A percentile compares a stretch with the other conserved stretches of the same genome.
Conservation (phyloP, 768 basidiomycete genomes). For the Gymnopilus junonius region DNA sequence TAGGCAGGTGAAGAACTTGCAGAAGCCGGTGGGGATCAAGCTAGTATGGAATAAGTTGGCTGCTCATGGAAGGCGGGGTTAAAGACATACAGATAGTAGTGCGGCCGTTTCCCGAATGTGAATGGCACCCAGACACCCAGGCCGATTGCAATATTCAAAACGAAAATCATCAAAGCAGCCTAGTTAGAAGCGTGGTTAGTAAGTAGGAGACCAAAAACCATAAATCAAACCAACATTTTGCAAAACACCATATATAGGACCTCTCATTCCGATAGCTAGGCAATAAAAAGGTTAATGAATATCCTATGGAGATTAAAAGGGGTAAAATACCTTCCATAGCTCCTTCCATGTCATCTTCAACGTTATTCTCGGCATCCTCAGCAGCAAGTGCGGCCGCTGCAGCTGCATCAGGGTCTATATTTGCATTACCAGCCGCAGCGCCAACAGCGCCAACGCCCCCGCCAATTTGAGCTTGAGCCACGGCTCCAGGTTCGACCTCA, state of each 20-base stretch:
- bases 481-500: conserved; percentile 36
- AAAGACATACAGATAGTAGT: conserved; percentile 69
- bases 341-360: conserved; percentile 94
- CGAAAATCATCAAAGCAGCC: conserved; percentile 88
- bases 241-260: conserved; percentile 78
- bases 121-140: conserved; percentile 86
- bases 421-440: conserved; percentile 19
- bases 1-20: conserved; percentile 77
- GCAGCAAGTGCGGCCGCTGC: conserved; percentile 36
- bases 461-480: conserved; percentile 28
- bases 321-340: conserved; percentile 76
- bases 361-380: conserved; percentile 58
- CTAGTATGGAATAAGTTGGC: conserved; percentile 39
- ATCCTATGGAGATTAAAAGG: neutral
- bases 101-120: conserved; percentile 84
- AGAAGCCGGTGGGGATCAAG: conserved; percentile 73
- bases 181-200: conserved; percentile 31
- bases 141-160: conserved; percentile 83
- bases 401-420: conserved; percentile 21
- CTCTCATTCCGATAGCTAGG: conserved; percentile 87
- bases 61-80: neutral
- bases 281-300: conserved; percentile 14
- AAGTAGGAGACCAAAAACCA: neutral
- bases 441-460: conserved; percentile 13
- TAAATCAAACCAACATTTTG: conserved; percentile 69